phyloP scores from a whole-genome alignment of 345 rosid genomes.

The Camelina sativa region DNA sequence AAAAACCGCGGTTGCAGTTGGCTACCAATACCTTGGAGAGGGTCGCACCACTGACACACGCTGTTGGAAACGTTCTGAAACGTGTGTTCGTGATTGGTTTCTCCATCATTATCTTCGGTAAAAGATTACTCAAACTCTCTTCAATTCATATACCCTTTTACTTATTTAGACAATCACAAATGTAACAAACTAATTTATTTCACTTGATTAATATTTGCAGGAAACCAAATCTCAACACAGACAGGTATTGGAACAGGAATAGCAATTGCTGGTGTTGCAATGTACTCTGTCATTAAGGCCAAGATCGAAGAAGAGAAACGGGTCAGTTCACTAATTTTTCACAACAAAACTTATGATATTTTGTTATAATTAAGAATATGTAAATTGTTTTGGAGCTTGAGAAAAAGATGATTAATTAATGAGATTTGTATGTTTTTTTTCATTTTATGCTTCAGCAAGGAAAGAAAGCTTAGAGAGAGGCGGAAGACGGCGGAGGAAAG shows the following conservation, averaged over 20 bases:
- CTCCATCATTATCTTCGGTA: constrained; percentile 85
- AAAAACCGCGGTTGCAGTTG: constrained; percentile 53
- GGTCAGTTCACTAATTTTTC: constrained; percentile 48
- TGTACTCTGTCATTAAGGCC: constrained; percentile 87
- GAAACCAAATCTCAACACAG: constrained; percentile 91
- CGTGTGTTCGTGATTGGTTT: constrained; percentile 97
- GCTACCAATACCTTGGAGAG: constrained; percentile 98
- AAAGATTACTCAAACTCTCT: constrained; percentile 22
- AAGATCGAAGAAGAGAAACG: constrained; percentile 91
- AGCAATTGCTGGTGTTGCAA: constrained; percentile 91
- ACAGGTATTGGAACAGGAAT: constrained; percentile 86
- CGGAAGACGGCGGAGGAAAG: constrained; percentile 22
- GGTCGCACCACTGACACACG: constrained; percentile 97
- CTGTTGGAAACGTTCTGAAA: constrained; percentile 97
- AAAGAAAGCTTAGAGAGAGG: constrained; percentile 34
- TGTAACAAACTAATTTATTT: background rate
- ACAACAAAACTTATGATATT: background rate
- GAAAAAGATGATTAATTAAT: constrained; percentile 23
- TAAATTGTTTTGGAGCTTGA: background rate
- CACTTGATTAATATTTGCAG: constrained; percentile 40
- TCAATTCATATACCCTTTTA: background rate
- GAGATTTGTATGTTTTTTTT: background rate
- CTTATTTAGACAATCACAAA: background rate
- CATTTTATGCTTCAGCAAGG: constrained; percentile 32
- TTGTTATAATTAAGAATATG: background rate